Evolutionary conservation across 768 basidiomycete species (phyloP).

Genomic region (Daedaleopsis sinensis): DNA sequence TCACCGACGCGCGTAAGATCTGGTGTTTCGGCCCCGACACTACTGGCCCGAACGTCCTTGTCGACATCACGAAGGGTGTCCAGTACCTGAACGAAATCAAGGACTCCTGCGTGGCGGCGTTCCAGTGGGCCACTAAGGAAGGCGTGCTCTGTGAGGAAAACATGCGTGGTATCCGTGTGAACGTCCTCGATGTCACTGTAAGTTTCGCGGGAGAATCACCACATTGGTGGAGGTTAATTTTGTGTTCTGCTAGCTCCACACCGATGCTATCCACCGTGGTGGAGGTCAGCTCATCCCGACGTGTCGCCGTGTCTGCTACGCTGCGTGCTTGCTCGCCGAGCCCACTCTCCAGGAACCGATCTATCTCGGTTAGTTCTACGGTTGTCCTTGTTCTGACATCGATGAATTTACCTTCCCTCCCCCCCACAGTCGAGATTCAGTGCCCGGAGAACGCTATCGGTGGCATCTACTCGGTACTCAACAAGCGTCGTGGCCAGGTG

Average conservation of each 20-base stretch:
- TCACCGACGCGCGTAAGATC: slow-evolving; percentile 98
- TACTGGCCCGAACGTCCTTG: slow-evolving; percentile 93
- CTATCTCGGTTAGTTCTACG: slow-evolving; percentile 70
- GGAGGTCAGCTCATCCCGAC: slow-evolving; percentile 99
- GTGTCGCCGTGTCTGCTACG: slow-evolving; percentile 94
- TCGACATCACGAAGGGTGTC: slow-evolving; percentile 98
- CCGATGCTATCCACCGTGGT: slow-evolving; percentile 99
- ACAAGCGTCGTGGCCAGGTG: slow-evolving; percentile 98
- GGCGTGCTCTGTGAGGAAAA: slow-evolving; percentile 96
- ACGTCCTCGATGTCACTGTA: slow-evolving; percentile 94
- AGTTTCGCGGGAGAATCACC: slow-evolving; percentile 29
- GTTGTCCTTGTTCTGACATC: neutral
- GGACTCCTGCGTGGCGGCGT: slow-evolving; percentile 97
- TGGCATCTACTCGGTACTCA: slow-evolving; percentile 92
- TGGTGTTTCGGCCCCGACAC: slow-evolving; percentile 99
- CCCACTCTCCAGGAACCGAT: slow-evolving; percentile 96
- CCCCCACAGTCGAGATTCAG: slow-evolving; percentile 85
- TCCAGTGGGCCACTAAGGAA: slow-evolving; percentile 99
- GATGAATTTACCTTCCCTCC: slow-evolving; percentile 14
- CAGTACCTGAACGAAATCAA: slow-evolving; percentile 99
- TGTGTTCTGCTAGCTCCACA: slow-evolving; percentile 67
- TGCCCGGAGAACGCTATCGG: slow-evolving; percentile 97
- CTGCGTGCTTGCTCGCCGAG: slow-evolving; percentile 88
- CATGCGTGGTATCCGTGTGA: slow-evolving; percentile 98
- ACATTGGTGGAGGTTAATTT: slow-evolving; percentile 2